Conservation (phyloP, 345 rosid species). For the Alliaria petiolata region DNA sequence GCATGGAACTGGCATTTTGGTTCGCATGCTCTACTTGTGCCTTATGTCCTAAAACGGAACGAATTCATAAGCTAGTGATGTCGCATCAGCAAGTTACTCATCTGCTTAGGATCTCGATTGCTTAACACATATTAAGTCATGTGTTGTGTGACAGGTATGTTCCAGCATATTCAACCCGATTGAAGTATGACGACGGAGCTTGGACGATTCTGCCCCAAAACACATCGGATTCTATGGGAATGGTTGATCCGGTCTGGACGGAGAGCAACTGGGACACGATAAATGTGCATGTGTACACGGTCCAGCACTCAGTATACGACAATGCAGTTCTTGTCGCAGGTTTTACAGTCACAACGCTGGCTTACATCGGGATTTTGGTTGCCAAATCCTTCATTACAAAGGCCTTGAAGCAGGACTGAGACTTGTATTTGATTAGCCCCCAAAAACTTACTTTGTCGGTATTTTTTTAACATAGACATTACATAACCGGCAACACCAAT, state of each 20-base stretch:
- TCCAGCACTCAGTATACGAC: slow-evolving; percentile 66
- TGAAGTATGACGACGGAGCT: slow-evolving; percentile 54
- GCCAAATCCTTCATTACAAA: slow-evolving; percentile 50
- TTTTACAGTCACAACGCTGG: slow-evolving; percentile 45
- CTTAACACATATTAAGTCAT: neutral
- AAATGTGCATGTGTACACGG: slow-evolving; percentile 54
- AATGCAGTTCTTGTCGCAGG: slow-evolving; percentile 59
- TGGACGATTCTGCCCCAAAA: slow-evolving; percentile 69
- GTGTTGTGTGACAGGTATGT: slow-evolving; percentile 58
- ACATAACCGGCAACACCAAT: neutral
- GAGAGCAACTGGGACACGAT: slow-evolving; percentile 90
- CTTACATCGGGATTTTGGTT: slow-evolving; percentile 51
- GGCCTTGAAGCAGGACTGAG: slow-evolving; percentile 79
- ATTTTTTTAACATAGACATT: neutral
- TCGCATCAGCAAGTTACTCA: neutral
- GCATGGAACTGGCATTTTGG: neutral
- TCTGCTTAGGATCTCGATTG: neutral
- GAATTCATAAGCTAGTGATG: neutral
- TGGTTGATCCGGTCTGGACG: slow-evolving; percentile 90
- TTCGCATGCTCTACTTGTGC: neutral
- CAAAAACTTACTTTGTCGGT: neutral
- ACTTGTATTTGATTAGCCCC: neutral
- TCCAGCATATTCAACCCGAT: slow-evolving; percentile 93
- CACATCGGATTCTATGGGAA: slow-evolving; percentile 63
- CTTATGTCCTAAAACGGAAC: neutral